phyloP scores from a whole-genome alignment of 352 stramenopile species.

The Globisporangium apiculatum region DNA sequence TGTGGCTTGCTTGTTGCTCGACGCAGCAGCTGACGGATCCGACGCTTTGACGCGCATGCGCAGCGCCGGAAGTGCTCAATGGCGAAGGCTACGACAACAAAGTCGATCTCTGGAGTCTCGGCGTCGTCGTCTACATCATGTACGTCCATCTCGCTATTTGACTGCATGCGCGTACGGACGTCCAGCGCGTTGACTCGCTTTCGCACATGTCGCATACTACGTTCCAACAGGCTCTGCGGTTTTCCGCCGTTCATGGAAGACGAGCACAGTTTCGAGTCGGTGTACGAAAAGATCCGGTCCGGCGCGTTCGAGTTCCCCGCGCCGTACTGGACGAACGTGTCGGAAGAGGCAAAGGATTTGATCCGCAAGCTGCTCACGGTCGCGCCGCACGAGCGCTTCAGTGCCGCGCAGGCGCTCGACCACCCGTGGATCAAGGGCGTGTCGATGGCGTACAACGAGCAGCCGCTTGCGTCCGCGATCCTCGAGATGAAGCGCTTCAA shows the following conservation, averaged over 20 bases:
- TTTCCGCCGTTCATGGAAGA: conserved; percentile 82
- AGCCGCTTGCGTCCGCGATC: conserved; percentile 76
- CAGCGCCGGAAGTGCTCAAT: conserved; percentile 76
- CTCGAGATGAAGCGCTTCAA: conserved; percentile 88
- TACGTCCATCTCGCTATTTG: conserved; percentile 17
- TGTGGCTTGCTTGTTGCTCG: too few species aligned
- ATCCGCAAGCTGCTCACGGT: conserved; percentile 79
- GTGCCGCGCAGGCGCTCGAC: conserved; percentile 54
- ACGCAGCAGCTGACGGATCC: too few species aligned
- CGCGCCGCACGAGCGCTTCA: conserved; percentile 61
- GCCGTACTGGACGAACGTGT: conserved; percentile 85
- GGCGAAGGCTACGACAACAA: conserved; percentile 85
- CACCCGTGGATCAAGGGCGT: conserved; percentile 85
- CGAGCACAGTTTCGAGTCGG: conserved; percentile 73
- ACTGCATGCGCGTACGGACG: neutral
- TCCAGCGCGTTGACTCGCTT: too few species aligned
- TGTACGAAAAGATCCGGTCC: conserved; percentile 82
- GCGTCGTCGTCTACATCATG: conserved; percentile 87
- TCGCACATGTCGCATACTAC: neutral
- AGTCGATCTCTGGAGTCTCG: conserved; percentile 81
- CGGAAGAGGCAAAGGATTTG: conserved; percentile 76
- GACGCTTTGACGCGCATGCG: neutral
- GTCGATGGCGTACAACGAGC: conserved; percentile 58
- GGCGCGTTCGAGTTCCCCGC: conserved; percentile 72
- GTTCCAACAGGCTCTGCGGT: conserved; percentile 45